Conservation (phyloP, 768 basidiomycete genomes). For the Gymnopilus dilepis region DNA sequence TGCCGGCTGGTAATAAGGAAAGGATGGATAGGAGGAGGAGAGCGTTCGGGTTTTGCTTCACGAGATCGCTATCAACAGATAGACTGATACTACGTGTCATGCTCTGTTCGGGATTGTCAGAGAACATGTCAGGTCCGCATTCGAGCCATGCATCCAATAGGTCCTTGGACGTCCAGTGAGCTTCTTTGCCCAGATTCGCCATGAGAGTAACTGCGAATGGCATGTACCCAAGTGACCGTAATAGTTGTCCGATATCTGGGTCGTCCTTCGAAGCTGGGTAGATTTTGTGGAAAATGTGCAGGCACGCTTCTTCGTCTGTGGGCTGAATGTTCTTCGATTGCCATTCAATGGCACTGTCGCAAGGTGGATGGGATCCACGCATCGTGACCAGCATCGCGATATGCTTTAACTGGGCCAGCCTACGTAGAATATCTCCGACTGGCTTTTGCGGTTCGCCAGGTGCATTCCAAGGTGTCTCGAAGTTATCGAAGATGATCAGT, state of each 20-base stretch:
- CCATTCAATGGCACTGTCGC: slow-evolving; percentile 31
- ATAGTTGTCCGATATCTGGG: slow-evolving; percentile 21
- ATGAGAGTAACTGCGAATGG: slow-evolving; percentile 40
- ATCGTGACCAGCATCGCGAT: slow-evolving; percentile 41
- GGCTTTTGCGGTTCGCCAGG: slow-evolving; percentile 17
- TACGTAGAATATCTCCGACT: slow-evolving; percentile 30
- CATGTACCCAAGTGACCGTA: slow-evolving; percentile 33
- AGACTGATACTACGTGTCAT: slow-evolving; percentile 27
- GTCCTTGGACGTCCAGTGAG: slow-evolving; percentile 10
- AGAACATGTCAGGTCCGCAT: slow-evolving; percentile 14
- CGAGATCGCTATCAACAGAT: slow-evolving; percentile 22
- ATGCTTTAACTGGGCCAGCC: slow-evolving; percentile 29
- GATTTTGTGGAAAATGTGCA: slow-evolving; percentile 25
- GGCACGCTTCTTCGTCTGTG: slow-evolving; percentile 17
- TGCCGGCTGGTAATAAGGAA: slow-evolving; percentile 25
- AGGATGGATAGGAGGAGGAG: slow-evolving; percentile 26
- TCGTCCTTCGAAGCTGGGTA: slow-evolving; percentile 23
- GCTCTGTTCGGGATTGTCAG: slow-evolving; percentile 18
- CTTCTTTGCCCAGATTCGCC: slow-evolving; percentile 27
- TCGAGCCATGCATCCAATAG: slow-evolving; percentile 17
- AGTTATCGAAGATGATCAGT: slow-evolving; percentile 43
- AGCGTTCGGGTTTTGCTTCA: slow-evolving; percentile 23
- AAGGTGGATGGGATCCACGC: slow-evolving; percentile 32
- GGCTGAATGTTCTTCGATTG: neutral
- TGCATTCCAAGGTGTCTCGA: slow-evolving; percentile 45